A percentile compares a stretch with the other conserved stretches of the same genome.
phyloP scores from a whole-genome alignment of 768 basidiomycete genomes.

The Leucocoprinus sp. region DNA sequence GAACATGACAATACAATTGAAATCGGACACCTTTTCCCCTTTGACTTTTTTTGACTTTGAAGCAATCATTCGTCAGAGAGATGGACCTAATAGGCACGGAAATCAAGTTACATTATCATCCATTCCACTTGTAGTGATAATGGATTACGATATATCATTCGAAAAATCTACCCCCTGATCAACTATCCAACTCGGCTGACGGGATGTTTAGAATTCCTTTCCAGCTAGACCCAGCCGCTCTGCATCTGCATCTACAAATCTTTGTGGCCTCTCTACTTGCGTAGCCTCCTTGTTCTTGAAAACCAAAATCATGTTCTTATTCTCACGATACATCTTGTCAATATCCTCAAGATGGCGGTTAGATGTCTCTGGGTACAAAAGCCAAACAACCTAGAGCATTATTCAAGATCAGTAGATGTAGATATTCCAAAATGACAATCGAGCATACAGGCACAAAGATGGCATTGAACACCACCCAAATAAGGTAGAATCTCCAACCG shows the following conservation, averaged over 20 bases:
- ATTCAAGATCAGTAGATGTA: too few species aligned
- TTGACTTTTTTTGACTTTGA: too few species aligned
- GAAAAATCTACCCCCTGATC: too few species aligned
- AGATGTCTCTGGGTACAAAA: slow-evolving; percentile 42
- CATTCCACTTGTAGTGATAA: too few species aligned
- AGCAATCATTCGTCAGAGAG: too few species aligned
- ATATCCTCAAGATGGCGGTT: slow-evolving; percentile 45
- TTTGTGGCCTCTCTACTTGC: slow-evolving; percentile 34
- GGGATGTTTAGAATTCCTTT: background rate
- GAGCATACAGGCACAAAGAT: slow-evolving; percentile 38
- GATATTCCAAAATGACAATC: too few species aligned
- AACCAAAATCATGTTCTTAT: slow-evolving; percentile 32
- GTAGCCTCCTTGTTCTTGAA: slow-evolving; percentile 34
- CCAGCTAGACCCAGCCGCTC: slow-evolving; percentile 17
- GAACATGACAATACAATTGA: too few species aligned
- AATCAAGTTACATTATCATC: too few species aligned
- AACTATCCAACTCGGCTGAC: background rate
- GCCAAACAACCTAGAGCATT: slow-evolving; percentile 31
- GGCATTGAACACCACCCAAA: slow-evolving; percentile 42
- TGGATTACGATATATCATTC: too few species aligned
- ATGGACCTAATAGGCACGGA: too few species aligned
- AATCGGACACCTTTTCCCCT: too few species aligned
- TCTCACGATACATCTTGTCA: slow-evolving; percentile 38
- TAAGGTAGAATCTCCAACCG: slow-evolving; percentile 42
- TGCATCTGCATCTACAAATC: slow-evolving; percentile 31